Percentiles rank a stretch among this genome's conserved stretches.
Conservation (phyloP, 73 alveolate genomes). For the Paramecium sonneborni region DNA sequence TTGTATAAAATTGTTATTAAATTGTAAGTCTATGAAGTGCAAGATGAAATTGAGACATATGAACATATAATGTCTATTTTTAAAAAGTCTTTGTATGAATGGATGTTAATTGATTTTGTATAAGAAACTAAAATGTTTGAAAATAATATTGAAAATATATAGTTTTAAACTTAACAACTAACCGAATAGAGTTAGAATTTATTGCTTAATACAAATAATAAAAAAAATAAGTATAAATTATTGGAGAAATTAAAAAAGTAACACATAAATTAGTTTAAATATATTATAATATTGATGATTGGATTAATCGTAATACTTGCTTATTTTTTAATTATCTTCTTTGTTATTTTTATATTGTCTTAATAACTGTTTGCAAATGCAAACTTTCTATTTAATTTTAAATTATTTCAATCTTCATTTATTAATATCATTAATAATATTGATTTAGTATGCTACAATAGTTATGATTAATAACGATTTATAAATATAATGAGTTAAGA, state of each 20-base stretch:
- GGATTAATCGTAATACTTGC: constrained; percentile 26
- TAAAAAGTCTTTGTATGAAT: constrained; percentile 7
- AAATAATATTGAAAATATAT: neutral
- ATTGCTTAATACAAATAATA: neutral
- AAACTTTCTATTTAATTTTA: neutral
- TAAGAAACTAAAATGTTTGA: constrained; percentile 19
- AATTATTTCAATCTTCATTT: neutral
- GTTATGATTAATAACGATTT: neutral
- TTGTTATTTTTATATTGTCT: constrained; percentile 1
- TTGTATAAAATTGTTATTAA: neutral
- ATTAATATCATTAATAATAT: neutral
- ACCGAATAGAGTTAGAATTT: neutral
- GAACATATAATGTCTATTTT: neutral
- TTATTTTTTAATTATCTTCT: neutral
- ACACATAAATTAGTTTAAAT: neutral
- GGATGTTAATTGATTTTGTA: constrained; percentile 32
- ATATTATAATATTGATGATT: neutral
- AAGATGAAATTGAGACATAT: constrained; percentile 32
- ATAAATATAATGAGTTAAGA: neutral
- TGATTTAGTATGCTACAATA: neutral
- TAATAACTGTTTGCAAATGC: neutral
- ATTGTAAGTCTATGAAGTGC: neutral
- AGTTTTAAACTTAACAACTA: neutral
- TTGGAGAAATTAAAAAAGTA: neutral
- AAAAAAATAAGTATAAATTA: neutral